Percentiles rank a stretch among this genome's conserved stretches.
Conservation (phyloP, 176 grass and related monocot species). For the Hsuehochloa calcarea region DNA sequence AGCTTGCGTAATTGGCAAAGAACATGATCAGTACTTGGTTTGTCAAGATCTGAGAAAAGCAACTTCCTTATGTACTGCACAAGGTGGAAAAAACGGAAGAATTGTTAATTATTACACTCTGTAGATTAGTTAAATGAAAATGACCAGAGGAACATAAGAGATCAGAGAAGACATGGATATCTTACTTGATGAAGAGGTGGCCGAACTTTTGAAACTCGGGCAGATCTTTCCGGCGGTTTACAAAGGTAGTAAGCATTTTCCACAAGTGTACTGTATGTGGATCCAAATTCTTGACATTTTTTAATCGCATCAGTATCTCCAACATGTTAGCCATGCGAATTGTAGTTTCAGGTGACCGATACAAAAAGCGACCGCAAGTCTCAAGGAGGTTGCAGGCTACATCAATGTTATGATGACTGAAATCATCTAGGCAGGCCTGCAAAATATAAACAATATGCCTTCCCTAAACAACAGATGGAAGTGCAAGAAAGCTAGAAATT, state of each 20-base stretch:
- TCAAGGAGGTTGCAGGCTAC: constrained; percentile 98
- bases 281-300: constrained; percentile 99
- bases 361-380: constrained; percentile 90
- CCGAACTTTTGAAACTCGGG: constrained; percentile 82
- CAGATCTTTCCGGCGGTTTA: constrained; percentile 95
- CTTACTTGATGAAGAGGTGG: constrained; percentile 91
- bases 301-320: constrained; percentile 96
- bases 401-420: constrained; percentile 99
- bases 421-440: constrained; percentile 95
- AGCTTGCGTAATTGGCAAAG: constrained; percentile 91
- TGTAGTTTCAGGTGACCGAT: constrained; percentile 95
- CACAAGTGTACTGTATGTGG: constrained; percentile 96
- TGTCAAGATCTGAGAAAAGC: constrained; percentile 96
- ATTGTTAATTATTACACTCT: constrained; percentile 28
- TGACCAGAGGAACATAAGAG: background rate
- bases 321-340: constrained; percentile 96
- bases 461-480: constrained; percentile 19
- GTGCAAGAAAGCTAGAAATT: constrained; percentile 1
- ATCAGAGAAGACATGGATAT: constrained; percentile 20
- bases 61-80: constrained; percentile 95
- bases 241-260: constrained; percentile 99
- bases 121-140: constrained; percentile 23
- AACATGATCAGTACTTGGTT: constrained; percentile 84
- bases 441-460: constrained; percentile 35
- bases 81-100: constrained; percentile 10